Evolutionary conservation across 78 protist species (phyloP), one percentile per base, ranked within the genome.

Genomic region (Dictyostelium intermedium): DNA sequence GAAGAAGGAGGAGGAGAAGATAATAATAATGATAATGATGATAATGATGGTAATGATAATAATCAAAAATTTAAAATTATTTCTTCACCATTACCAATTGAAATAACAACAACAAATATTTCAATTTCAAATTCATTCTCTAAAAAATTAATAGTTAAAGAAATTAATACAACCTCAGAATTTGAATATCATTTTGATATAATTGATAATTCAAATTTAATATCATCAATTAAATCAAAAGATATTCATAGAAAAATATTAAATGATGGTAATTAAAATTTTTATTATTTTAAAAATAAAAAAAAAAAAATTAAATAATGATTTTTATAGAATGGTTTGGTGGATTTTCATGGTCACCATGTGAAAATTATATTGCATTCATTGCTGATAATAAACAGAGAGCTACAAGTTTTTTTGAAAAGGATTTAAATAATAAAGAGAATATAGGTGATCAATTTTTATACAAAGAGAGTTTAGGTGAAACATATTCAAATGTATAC

Each of bases 321-420:
- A 25, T 61, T 61, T 10, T 7, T n/a, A 61, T n/a, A 86, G 92
- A 87, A 30, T 87, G 85, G 86, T 87, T 89, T 70, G 94, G 94
- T 16, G 56, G 83, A n/a, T 30, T 80, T 20, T 32, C 53, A 53
- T 89, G 85, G 87, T 89, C 94, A 50, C 94, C 87, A 63, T 80
- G 94, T 80, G 94, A 89, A 47, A 63, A 80, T 25, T 89, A 47
- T 80, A 80, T 89, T n/a, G 94, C 83, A 7, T 89, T 14, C 50
- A 47, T 80, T 70, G 94, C 83, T 5, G 87, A 89, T 34, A 16
- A 13, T 16, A 78, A 78, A 35, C 7, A 14, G 1, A 83, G 70
- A 8, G 70, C 47, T 45, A 34, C 74, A 39, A 25, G 39, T 35
- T 89, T 80, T 30, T 89, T n/a, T 69, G 87, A 89, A 18, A 78